Evolutionary conservation across 2,329 filamentous ascomycete species (phyloP), one percentile per base, ranked within the genome.

Genomic region (Rutstroemia sydowiana): DNA sequence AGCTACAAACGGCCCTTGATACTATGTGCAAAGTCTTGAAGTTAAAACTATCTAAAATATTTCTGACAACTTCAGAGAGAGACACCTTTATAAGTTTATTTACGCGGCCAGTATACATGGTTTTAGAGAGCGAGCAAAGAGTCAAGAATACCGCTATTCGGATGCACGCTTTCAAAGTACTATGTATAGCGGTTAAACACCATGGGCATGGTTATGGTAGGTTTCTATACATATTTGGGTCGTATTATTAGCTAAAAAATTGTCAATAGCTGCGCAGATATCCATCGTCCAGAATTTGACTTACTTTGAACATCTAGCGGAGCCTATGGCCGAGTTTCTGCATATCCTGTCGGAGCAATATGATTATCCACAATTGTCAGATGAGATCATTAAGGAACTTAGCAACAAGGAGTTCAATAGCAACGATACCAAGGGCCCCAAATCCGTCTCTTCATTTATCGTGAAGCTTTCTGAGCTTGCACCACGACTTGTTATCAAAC

Each of bases 361-460:
- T 71, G 93, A 98, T 70, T 95, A 97, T 66, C 88, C 91, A 14
- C 93, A 98, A 65, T 77, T 98, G 8, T 86, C 90, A 4, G 93
- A 96, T 66, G 93, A 98, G 66, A 88, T 97, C 28, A 71, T 98
- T 53, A 85, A 89, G 63, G 93, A 98, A 66, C 79, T 98, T 59
- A 95, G 91, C 68, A 95, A 91, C 70, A 98, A 95, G 68, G 92
- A 97, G 66, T 98, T 97, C 73, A 96, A 95, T 69, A 92, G 87
- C 56, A 98, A 95, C 64, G 95, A 98, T 68, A 90, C 87, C 1
- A 89, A 87, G 66, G 93, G 93, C 0, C 93, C 95, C 11, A 98
- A 97, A 69, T 97, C 92, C 0, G 89, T 97, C 7, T 97, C 93
- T 13, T 81, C 87, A 1, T 98, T 98, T 65, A 87, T 98, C 61